phyloP scores from a whole-genome alignment of 2,329 filamentous ascomycete genomes.

The Orbilia brochopaga region DNA sequence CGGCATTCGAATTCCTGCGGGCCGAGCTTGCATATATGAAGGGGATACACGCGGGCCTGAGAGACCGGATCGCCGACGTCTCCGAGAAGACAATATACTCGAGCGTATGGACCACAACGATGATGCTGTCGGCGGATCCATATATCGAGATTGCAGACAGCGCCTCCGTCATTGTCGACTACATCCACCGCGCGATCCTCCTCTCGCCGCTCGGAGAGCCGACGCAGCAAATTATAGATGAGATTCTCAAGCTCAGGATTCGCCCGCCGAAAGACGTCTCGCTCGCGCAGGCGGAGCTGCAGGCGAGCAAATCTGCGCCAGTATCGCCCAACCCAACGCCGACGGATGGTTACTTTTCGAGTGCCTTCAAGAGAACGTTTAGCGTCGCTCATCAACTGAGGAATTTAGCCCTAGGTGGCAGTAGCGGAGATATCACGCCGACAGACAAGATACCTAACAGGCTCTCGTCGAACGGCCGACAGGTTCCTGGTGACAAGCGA shows the following conservation, averaged over 20 bases:
- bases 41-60: constrained; percentile 55
- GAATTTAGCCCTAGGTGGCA: constrained; percentile 63
- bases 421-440: constrained; percentile 59
- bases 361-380: constrained; percentile 68
- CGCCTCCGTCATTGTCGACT: constrained; percentile 83
- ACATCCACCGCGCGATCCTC: constrained; percentile 77
- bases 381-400: constrained; percentile 71
- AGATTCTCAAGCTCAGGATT: constrained; percentile 66
- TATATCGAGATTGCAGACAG: constrained; percentile 90
- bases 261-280: constrained; percentile 31
- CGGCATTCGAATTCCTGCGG: constrained; percentile 72
- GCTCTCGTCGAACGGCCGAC: constrained; percentile 33
- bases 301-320: constrained; percentile 57
- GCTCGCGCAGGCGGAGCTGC: constrained; percentile 57
- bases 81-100: constrained; percentile 91
- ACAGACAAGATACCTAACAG: constrained; percentile 53
- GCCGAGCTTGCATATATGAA: constrained; percentile 52
- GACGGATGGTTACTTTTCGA: constrained; percentile 67
- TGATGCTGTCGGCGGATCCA: constrained; percentile 90
- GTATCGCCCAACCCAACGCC: constrained; percentile 62
- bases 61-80: constrained; percentile 62
- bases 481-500: constrained; percentile 52
- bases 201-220: constrained; percentile 75
- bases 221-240: constrained; percentile 75
- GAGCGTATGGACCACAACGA: constrained; percentile 89